A percentile compares a stretch with the other conserved stretches of the same genome.
phyloP scores from a whole-genome alignment of 192 early-diverging fungal genomes.

The Coemansia sp. region DNA sequence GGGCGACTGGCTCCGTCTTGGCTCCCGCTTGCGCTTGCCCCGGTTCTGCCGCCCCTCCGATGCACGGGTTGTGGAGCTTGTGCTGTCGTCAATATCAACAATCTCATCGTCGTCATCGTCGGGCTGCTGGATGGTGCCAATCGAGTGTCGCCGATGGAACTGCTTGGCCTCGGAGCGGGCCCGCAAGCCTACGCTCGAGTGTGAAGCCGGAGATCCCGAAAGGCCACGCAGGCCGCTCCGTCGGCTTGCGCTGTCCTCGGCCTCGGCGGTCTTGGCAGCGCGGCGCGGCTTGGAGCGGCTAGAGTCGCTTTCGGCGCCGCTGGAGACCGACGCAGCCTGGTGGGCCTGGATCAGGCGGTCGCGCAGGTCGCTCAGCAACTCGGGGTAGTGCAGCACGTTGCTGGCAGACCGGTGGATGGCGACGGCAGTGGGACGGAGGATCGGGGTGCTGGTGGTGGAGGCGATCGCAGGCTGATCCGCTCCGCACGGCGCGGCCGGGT shows the following conservation, averaged over 20 bases:
- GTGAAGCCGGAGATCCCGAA: constrained; percentile 16
- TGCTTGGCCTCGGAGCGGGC: constrained; percentile 3
- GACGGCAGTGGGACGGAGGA: constrained; percentile 25
- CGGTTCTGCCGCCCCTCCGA: neutral
- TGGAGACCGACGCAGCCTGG: constrained; percentile 27
- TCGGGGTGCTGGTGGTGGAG: constrained; percentile 41
- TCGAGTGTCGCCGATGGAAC: constrained; percentile 51
- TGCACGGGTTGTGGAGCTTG: constrained; percentile 3
- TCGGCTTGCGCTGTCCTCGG: constrained; percentile 14
- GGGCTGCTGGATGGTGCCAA: constrained; percentile 32
- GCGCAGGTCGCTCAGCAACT: constrained; percentile 53
- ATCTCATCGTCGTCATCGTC: constrained; percentile 30
- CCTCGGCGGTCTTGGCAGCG: constrained; percentile 9
- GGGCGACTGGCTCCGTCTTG: constrained; percentile 28
- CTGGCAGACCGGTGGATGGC: constrained; percentile 51
- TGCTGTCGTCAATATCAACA: constrained; percentile 36
- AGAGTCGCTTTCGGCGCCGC: constrained; percentile 47
- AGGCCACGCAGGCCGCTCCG: constrained; percentile 35
- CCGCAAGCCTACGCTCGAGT: constrained; percentile 14
- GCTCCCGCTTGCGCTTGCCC: constrained; percentile 43
- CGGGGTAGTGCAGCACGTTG: constrained; percentile 55
- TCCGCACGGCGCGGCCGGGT: neutral
- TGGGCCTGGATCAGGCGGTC: constrained; percentile 50
- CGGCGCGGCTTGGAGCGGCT: constrained; percentile 37
- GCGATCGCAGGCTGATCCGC: constrained; percentile 18